phyloP scores from a whole-genome alignment of 345 rosid genomes.

The Dimocarpus longan region DNA sequence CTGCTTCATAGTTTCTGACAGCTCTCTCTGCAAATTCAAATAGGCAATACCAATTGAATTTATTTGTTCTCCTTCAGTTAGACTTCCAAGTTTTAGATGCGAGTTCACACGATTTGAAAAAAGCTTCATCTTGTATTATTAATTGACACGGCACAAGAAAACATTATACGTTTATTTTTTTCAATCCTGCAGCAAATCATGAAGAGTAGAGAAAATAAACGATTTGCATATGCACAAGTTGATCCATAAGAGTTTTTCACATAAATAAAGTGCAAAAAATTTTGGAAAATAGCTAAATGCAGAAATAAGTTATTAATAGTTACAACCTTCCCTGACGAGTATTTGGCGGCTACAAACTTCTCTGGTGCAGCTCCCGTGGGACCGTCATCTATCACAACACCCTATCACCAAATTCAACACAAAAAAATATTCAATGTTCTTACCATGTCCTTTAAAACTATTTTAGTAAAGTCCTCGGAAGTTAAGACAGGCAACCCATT shows the following conservation, averaged over 20 bases:
- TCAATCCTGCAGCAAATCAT: constrained; percentile 62
- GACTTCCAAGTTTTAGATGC: constrained; percentile 43
- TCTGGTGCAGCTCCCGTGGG: constrained; percentile 49
- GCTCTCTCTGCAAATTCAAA: constrained; percentile 73
- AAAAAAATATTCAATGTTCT: neutral
- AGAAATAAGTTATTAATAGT: constrained; percentile 5
- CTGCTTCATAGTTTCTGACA: constrained; percentile 91
- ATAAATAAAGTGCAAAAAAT: constrained; percentile 21
- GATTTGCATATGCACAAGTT: constrained; percentile 26
- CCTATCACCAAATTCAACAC: constrained; percentile 50
- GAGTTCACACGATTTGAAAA: constrained; percentile 41
- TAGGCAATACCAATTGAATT: constrained; percentile 50
- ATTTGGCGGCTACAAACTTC: constrained; percentile 89
- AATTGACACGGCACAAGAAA: constrained; percentile 45
- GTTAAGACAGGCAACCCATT: neutral
- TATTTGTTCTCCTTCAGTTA: constrained; percentile 46
- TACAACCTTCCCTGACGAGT: constrained; percentile 80
- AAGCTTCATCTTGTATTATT: constrained; percentile 47
- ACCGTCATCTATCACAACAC: constrained; percentile 58
- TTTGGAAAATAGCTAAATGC: neutral
- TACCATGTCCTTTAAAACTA: neutral
- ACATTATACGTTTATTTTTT: constrained; percentile 40
- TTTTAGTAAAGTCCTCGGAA: neutral
- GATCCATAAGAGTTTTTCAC: constrained; percentile 13
- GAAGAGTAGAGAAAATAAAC: constrained; percentile 40